Base-by-base conservation (phyloP, 1,284 basidiomycete species). In the Ganoderma meredithae region DNA sequence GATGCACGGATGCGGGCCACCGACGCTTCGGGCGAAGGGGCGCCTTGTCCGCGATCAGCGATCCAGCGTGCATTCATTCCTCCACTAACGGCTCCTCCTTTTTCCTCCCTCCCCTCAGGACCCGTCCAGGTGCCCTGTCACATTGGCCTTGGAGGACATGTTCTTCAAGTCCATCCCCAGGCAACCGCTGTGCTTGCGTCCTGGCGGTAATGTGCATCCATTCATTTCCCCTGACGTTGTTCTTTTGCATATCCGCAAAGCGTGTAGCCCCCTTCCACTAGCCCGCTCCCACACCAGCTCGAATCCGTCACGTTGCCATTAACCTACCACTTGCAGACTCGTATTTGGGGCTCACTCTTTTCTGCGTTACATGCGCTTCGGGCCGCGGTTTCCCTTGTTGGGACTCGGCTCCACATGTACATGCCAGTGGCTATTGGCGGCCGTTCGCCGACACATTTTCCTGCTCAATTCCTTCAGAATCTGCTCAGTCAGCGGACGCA, bases 51-150 rank as follows among this genome's bases (percentile, higher is more conserved):
- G 43, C 44, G 47, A 62, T 62, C 47, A 53, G 55, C 65, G 61
- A 63, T 66, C 60, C 43, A 40, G 53, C 43, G 22, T 66, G 40
- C 61, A 67, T 63, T 62, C 65, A 61, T 55, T 43, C 65, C 43
- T 43, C 41, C 22, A 27, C 60, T 49, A n/a, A 40, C 60, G 60
- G 27, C 39, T 44, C 22, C 59, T 60, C 40, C 19, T 33, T 44
- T 40, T 43, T 31, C 22, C 60, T 43, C n/a, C n/a, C 40, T n/a
- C 55, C 55, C n/a, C n/a, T n/a, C n/a, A n/a, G n/a, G n/a, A n/a
- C n/a, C n/a, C n/a, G n/a, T n/a, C n/a, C n/a, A n/a, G n/a, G n/a
- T n/a, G n/a, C 31, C 52, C 27, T 33, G 27, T 55, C 52, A 55
- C 52, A 55, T 33, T 55, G 52, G 25, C 12, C 22, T 31, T n/a